Base-by-base conservation (phyloP, 208 protist species). In the Leishmania mexicana region DNA sequence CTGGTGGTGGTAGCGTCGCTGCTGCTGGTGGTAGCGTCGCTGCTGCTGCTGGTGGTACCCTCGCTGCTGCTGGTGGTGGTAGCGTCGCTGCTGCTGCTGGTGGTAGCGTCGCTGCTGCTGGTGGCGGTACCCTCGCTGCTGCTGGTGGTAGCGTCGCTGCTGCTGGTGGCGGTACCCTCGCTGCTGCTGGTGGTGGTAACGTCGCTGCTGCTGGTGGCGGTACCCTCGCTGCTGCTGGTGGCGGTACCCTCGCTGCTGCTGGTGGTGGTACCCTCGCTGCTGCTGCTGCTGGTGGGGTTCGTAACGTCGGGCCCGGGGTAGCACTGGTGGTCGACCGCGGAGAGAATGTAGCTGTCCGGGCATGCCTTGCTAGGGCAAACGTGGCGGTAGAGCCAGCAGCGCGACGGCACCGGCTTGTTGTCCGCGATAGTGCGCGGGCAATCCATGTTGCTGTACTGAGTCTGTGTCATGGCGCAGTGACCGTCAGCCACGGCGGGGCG, bases 341-440 rank as follows among this genome's bases (percentile, higher is more conserved):
- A 81, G 24, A 93, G 81, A 31, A 89, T 40, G 79, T 84, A 89
- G 51, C 57, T 76, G 21, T 11, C n/a, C 15, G 67, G 78, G 72
- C 91, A 94, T 13, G 87, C 67, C 71, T 19, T 87, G 57, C 76
- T 72, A 3, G 84, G 75, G 80, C 89, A 95, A 8, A 82, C 78
- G 67, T 73, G 79, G 77, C 92, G 89, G 82, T 91, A 92, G 15
- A 83, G 42, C 73, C 70, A 77, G 84, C 92, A 95, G 81, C 79
- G 76, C 42, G 73, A 31, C 81, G 84, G 79, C 40, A 92, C 81
- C 0, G 75, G 72, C 60, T n/a, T 38, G 53, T 70, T 75, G 31
- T 76, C 60, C 15, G 51, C 49, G 70, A 86, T 77, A 53, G 83
- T 75, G 60, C 54, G 75, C 28, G 89, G 87, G 75, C 87, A 92